Evolutionary conservation across 768 basidiomycete genomes (phyloP).

Genomic region (Macrocybe gigantea): DNA sequence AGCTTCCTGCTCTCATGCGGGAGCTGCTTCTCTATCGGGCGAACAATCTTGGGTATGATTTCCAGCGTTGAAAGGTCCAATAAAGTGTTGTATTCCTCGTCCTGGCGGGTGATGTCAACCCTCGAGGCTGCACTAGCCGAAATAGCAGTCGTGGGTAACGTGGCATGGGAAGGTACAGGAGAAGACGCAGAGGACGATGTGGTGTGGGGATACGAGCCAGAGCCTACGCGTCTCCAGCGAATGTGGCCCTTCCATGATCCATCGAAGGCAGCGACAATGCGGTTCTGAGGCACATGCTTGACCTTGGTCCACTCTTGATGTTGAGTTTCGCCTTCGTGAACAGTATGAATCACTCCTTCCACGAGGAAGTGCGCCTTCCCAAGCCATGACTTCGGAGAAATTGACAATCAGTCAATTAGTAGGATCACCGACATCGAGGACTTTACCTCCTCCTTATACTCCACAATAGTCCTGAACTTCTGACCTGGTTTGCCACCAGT

Average conservation of each 20-base stretch:
- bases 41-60: constrained; percentile 77
- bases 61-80: constrained; percentile 71
- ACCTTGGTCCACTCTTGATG: constrained; percentile 76
- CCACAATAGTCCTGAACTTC: constrained; percentile 75
- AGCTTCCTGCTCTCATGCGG: constrained; percentile 78
- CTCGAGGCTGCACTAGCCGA: constrained; percentile 37
- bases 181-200: constrained; percentile 40
- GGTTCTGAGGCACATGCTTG: constrained; percentile 81
- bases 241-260: constrained; percentile 85
- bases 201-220: constrained; percentile 35
- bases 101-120: constrained; percentile 33
- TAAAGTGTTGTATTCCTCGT: constrained; percentile 57
- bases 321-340: constrained; percentile 55
- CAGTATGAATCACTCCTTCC: constrained; percentile 88
- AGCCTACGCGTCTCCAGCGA: constrained; percentile 64
- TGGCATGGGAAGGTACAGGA: constrained; percentile 39
- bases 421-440: not conserved
- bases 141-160: constrained; percentile 29
- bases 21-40: constrained; percentile 76
- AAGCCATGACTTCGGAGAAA: constrained; percentile 66
- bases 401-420: not conserved
- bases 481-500: constrained; percentile 55
- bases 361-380: constrained; percentile 79
- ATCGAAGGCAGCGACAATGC: constrained; percentile 76
- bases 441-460: constrained; percentile 93